These are phyloP conservation scores for Neurospora africana DNA, from an alignment of 495 filamentous ascomycete genomes.

Conservation along the genomic window DNA sequence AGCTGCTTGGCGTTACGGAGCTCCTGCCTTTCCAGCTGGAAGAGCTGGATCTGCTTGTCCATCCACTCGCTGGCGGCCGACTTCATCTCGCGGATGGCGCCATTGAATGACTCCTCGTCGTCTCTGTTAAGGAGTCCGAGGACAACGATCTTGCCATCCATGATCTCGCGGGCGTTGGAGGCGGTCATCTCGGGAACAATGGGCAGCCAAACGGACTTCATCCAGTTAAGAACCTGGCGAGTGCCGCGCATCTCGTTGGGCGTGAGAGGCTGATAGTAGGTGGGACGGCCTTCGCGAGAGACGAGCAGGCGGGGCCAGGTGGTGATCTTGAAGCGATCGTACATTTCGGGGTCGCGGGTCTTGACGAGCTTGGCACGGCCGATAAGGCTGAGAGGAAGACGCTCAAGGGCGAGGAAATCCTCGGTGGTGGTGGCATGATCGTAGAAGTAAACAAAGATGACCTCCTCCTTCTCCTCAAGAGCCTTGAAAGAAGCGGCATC, in stretches of 20 bases:
- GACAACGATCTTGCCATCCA: conserved; percentile 87
- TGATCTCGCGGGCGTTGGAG: conserved; percentile 83
- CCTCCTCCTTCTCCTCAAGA: conserved; percentile 85
- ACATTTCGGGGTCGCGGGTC: conserved; percentile 62
- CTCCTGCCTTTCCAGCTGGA: conserved; percentile 85
- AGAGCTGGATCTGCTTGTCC: conserved; percentile 82
- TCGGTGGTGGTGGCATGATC: conserved; percentile 87
- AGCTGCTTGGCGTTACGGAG: conserved; percentile 89
- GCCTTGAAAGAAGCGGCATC: conserved; percentile 65
- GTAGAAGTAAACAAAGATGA: conserved; percentile 95
- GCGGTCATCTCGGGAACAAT: conserved; percentile 92
- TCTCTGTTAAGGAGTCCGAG: conserved; percentile 79
- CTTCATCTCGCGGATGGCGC: conserved; percentile 81
- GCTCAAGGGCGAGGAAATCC: conserved; percentile 82
- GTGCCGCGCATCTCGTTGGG: conserved; percentile 87
- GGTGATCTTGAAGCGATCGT: conserved; percentile 79
- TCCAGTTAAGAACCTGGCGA: conserved; percentile 73
- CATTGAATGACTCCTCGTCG: conserved; percentile 65
- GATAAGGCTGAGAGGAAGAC: conserved; percentile 72
- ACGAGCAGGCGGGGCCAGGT: conserved; percentile 91
- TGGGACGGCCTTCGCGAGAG: conserved; percentile 76
- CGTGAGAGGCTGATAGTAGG: conserved; percentile 72
- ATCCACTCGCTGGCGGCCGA: conserved; percentile 95
- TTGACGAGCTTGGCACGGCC: conserved; percentile 89
- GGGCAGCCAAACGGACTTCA: conserved; percentile 93